phyloP scores from a whole-genome alignment of 2,329 filamentous ascomycete genomes.

The Sclerotinia trifoliorum region DNA sequence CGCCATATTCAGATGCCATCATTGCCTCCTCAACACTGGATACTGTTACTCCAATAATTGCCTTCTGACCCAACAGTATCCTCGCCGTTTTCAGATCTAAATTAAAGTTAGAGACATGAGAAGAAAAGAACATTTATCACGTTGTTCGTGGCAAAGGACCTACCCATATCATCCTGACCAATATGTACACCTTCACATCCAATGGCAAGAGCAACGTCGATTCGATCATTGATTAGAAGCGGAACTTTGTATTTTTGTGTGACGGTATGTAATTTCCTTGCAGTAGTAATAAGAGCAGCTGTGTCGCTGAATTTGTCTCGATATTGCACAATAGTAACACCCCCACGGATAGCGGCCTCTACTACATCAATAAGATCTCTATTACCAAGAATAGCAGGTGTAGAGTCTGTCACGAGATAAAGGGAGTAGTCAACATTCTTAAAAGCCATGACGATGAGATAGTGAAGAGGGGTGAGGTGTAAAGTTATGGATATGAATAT shows the following conservation, averaged over 20 bases:
- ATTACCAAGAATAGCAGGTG: conserved; percentile 73
- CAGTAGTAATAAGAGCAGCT: conserved; percentile 66
- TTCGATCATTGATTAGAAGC: conserved; percentile 86
- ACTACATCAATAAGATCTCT: conserved; percentile 72
- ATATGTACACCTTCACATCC: conserved; percentile 91
- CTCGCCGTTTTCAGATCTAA: conserved; percentile 64
- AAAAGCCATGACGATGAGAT: conserved; percentile 38
- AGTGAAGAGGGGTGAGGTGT: neutral
- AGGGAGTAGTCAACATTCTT: conserved; percentile 69
- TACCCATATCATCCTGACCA: conserved; percentile 89
- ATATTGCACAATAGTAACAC: conserved; percentile 85
- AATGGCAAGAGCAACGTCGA: conserved; percentile 83
- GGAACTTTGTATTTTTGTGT: conserved; percentile 69
- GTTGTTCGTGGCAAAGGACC: conserved; percentile 34
- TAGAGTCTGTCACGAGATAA: conserved; percentile 92
- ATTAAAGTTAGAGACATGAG: neutral
- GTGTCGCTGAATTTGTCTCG: conserved; percentile 84
- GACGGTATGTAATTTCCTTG: conserved; percentile 66
- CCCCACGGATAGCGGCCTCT: conserved; percentile 70
- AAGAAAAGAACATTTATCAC: neutral
- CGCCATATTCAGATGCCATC: conserved; percentile 69
- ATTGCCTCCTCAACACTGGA: conserved; percentile 71
- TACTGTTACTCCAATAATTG: conserved; percentile 89
- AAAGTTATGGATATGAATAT: neutral
- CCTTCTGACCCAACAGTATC: conserved; percentile 67